phyloP scores from a whole-genome alignment of 2,329 filamentous ascomycete species.

The Alternaria rosae region DNA sequence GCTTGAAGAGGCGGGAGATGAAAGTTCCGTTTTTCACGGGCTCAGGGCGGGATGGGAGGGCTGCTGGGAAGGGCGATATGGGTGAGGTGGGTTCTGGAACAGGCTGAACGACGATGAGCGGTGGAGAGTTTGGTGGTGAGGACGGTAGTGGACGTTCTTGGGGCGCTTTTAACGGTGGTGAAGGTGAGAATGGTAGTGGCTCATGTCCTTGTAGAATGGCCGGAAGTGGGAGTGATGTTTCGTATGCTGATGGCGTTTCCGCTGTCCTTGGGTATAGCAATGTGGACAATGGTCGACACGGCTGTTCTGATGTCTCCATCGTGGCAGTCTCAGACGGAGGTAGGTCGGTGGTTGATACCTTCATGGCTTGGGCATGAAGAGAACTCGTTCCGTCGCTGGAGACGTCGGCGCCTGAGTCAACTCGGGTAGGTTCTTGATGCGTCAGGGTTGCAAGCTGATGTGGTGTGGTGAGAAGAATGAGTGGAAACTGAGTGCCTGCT shows the following conservation, averaged over 20 bases:
- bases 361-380: not conserved
- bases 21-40: not conserved
- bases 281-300: not conserved
- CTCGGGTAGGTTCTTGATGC: not conserved
- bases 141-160: not conserved
- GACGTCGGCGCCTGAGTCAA: not conserved
- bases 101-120: not conserved
- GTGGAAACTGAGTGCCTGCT: not conserved
- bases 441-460: not conserved
- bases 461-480: not conserved
- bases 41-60: not conserved
- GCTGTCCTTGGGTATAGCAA: not conserved
- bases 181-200: not conserved
- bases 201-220: not conserved
- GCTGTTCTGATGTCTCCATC: not conserved
- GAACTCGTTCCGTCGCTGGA: not conserved
- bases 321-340: not conserved
- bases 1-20: slow-evolving; percentile 1
- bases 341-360: not conserved
- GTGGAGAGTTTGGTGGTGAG: not conserved
- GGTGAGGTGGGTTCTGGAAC: not conserved
- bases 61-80: not conserved
- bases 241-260: not conserved
- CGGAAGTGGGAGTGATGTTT: not conserved
- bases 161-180: not conserved